These are phyloP conservation scores for Fusarium agapanthi DNA, from an alignment of 2,329 filamentous ascomycete species.

Conservation along the genomic window DNA sequence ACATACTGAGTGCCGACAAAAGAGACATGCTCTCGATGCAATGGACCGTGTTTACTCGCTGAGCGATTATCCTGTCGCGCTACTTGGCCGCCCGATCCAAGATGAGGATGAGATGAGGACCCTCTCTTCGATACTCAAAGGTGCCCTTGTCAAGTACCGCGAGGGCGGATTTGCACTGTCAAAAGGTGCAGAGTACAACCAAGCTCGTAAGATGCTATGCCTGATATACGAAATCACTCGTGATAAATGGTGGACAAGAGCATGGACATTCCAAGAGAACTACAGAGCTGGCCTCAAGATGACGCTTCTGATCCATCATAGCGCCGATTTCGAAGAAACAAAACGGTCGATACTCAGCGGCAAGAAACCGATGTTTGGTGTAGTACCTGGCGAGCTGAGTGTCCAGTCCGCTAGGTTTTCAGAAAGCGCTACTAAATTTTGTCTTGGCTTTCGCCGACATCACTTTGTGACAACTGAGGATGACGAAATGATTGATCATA, in stretches of 20 bases:
- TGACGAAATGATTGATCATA: not conserved
- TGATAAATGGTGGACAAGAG: conserved; percentile 44
- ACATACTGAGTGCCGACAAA: conserved; percentile 35
- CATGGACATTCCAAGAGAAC: conserved; percentile 49
- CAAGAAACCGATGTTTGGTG: conserved; percentile 3
- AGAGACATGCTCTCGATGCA: conserved; percentile 40
- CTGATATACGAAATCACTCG: conserved; percentile 39
- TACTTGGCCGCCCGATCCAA: conserved; percentile 37
- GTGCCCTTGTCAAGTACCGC: conserved; percentile 18
- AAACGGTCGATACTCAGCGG: conserved; percentile 27
- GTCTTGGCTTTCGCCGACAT: conserved; percentile 27
- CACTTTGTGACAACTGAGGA: not conserved
- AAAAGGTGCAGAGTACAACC: not conserved
- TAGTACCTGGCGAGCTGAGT: conserved; percentile 39
- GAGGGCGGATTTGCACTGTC: conserved; percentile 16
- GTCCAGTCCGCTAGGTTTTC: conserved; percentile 35
- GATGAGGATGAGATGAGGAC: conserved; percentile 12
- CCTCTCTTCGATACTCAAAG: conserved; percentile 27
- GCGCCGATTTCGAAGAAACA: conserved; percentile 13
- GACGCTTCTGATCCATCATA: conserved; percentile 42
- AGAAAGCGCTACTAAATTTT: conserved; percentile 37
- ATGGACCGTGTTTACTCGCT: conserved; percentile 47
- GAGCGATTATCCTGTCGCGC: conserved; percentile 43
- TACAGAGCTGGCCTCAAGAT: conserved; percentile 43
- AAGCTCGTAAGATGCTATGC: conserved; percentile 28